phyloP scores from a whole-genome alignment of 805 yeast species.

The Candida sonorensis region DNA sequence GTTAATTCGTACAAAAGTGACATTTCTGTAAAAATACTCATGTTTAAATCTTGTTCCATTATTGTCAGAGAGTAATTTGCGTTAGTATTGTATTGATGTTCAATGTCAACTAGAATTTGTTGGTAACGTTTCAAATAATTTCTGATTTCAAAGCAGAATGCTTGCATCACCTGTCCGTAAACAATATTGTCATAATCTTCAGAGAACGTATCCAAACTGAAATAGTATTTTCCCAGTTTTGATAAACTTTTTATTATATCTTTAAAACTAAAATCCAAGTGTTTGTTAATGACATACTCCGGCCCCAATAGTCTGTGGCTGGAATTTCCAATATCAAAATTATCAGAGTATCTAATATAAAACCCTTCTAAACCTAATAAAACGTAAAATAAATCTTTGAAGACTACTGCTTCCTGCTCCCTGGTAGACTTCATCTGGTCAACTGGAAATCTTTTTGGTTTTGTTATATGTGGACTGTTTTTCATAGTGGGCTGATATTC shows the following conservation, averaged over 20 bases:
- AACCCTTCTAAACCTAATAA: constrained; percentile 72
- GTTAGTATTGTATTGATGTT: constrained; percentile 43
- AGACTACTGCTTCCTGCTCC: constrained; percentile 66
- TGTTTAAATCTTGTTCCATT: constrained; percentile 44
- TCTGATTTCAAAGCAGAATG: constrained; percentile 58
- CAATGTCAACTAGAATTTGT: constrained; percentile 35
- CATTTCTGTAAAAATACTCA: constrained; percentile 32
- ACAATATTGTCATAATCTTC: constrained; percentile 47
- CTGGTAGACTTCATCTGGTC: constrained; percentile 39
- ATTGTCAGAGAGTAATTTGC: constrained; percentile 50
- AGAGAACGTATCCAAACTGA: constrained; percentile 51
- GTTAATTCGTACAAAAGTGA: constrained; percentile 53
- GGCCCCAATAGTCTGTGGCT: constrained; percentile 56
- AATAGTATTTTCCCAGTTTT: constrained; percentile 56
- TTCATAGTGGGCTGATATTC: constrained; percentile 16
- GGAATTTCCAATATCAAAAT: constrained; percentile 40
- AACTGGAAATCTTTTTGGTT: constrained; percentile 31
- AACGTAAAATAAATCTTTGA: constrained; percentile 63
- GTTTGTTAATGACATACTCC: constrained; percentile 64
- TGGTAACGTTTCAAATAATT: constrained; percentile 32
- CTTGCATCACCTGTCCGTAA: constrained; percentile 70
- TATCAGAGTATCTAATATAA: constrained; percentile 62
- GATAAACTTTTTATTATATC: constrained; percentile 59
- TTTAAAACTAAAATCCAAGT: constrained; percentile 66
- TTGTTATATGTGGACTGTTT: constrained; percentile 4